Evolutionary conservation across 495 filamentous ascomycete genomes (phyloP).

Genomic region (Cryomyces antarcticus): DNA sequence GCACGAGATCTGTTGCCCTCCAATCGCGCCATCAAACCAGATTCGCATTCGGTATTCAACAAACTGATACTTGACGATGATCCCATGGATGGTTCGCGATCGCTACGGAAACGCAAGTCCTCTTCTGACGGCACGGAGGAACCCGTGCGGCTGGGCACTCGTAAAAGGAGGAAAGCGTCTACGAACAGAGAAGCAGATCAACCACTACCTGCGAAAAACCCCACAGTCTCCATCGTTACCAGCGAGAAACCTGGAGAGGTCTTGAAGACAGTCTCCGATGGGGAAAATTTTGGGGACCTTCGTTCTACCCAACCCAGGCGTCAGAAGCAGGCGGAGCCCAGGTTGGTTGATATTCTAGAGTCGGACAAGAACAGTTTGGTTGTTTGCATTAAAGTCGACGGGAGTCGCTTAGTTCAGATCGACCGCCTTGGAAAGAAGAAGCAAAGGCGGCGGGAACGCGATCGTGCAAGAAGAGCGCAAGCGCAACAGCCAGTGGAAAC

Average conservation of each 20-base stretch:
- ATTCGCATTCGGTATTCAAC: conserved; percentile 72
- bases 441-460: conserved; percentile 20
- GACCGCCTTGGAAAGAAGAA: conserved; percentile 29
- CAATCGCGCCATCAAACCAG: conserved; percentile 51
- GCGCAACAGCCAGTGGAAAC: conserved; percentile 7
- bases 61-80: conserved; percentile 61
- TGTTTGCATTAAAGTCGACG: conserved; percentile 37
- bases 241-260: conserved; percentile 19
- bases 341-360: conserved; percentile 16
- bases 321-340: conserved; percentile 9
- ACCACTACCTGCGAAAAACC: background rate
- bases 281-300: background rate
- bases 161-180: conserved; percentile 16
- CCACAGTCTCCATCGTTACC: background rate
- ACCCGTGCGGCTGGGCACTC: conserved; percentile 9
- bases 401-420: conserved; percentile 37
- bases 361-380: conserved; percentile 26
- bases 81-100: conserved; percentile 65
- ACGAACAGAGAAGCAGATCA: conserved; percentile 1
- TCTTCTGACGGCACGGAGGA: conserved; percentile 32
- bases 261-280: conserved; percentile 1
- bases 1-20: conserved; percentile 58
- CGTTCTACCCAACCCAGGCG: background rate
- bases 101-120: conserved; percentile 70
- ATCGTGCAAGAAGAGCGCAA: conserved; percentile 15